A percentile compares a stretch with the other conserved stretches of the same genome.
These are phyloP conservation scores for Gillenia trifoliata DNA, from an alignment of 306 rosid species.

Conservation along the genomic window DNA sequence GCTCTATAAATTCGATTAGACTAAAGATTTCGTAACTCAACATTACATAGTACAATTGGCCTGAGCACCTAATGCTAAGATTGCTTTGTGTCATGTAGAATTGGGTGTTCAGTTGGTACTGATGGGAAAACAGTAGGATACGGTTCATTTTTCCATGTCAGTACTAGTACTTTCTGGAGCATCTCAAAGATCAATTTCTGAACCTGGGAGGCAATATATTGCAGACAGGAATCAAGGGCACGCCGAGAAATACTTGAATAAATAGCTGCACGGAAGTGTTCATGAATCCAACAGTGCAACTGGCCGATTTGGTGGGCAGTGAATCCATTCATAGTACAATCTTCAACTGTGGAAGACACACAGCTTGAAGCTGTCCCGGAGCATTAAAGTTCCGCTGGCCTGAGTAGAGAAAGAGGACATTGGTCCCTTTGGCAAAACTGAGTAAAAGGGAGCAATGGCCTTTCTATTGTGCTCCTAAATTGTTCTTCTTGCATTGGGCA, in stretches of 20 bases:
- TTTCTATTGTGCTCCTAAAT: slow-evolving; percentile 42
- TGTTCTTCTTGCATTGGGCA: slow-evolving; percentile 42
- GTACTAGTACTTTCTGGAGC: slow-evolving; percentile 57
- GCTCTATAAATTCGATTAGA: too few relatives aligned
- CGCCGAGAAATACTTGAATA: slow-evolving; percentile 86
- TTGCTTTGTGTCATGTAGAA: too few relatives aligned
- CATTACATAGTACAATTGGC: too few relatives aligned
- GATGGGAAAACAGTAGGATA: slow-evolving; percentile 69
- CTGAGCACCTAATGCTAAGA: too few relatives aligned
- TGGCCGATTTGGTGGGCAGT: slow-evolving; percentile 76
- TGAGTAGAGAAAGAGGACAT: slow-evolving; percentile 30
- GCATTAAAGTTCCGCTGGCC: slow-evolving; percentile 40
- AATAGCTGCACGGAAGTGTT: slow-evolving; percentile 92
- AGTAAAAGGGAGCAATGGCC: slow-evolving; percentile 83
- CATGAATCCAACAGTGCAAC: slow-evolving; percentile 71
- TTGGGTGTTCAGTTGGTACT: slow-evolving; percentile 41
- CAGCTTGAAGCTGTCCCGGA: slow-evolving; percentile 35
- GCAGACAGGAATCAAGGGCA: slow-evolving; percentile 65
- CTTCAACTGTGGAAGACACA: slow-evolving; percentile 42
- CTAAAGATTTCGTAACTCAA: too few relatives aligned
- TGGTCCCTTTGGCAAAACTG: slow-evolving; percentile 50
- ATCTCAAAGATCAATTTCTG: slow-evolving; percentile 69
- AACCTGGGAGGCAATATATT: slow-evolving; percentile 75
- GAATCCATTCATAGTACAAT: slow-evolving; percentile 66
- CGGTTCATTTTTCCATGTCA: slow-evolving; percentile 50